phyloP scores from a whole-genome alignment of 169 alveolate genomes.

The Plasmodium ovale region DNA sequence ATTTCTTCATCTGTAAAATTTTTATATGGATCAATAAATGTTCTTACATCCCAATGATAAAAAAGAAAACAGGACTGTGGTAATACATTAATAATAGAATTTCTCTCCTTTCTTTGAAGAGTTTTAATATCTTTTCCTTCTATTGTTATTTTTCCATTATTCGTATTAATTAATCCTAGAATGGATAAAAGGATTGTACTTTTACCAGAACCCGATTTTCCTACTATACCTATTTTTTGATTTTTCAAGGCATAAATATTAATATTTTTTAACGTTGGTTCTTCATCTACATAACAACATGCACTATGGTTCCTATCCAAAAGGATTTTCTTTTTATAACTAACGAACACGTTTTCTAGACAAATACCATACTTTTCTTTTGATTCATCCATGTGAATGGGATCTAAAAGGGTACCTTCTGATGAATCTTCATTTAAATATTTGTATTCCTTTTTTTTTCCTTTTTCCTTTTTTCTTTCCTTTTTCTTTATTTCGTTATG shows the following conservation, averaged over 20 bases:
- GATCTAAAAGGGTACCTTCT: background rate
- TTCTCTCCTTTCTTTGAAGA: conserved; percentile 45
- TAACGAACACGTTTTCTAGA: conserved; percentile 50
- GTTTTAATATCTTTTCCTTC: conserved; percentile 71
- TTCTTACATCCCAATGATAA: conserved; percentile 78
- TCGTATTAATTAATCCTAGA: conserved; percentile 73
- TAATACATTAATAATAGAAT: conserved; percentile 75
- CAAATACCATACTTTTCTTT: conserved; percentile 51
- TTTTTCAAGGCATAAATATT: conserved; percentile 80
- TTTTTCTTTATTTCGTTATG: conserved; percentile 2
- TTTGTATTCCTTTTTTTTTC: background rate
- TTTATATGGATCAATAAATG: conserved; percentile 77
- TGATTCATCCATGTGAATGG: conserved; percentile 3
- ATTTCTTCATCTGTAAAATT: conserved; percentile 77
- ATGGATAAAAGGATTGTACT: conserved; percentile 79
- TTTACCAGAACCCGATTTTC: conserved; percentile 82
- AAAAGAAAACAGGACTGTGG: conserved; percentile 80
- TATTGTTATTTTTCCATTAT: conserved; percentile 76
- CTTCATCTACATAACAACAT: conserved; percentile 48
- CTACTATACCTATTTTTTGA: conserved; percentile 82
- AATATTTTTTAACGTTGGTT: conserved; percentile 74
- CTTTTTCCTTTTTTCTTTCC: background rate
- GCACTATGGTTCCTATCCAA: conserved; percentile 23
- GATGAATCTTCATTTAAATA: background rate
- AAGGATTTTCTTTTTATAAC: conserved; percentile 49